phyloP scores from a whole-genome alignment of 768 basidiomycete species.

The Suillus subluteus region DNA sequence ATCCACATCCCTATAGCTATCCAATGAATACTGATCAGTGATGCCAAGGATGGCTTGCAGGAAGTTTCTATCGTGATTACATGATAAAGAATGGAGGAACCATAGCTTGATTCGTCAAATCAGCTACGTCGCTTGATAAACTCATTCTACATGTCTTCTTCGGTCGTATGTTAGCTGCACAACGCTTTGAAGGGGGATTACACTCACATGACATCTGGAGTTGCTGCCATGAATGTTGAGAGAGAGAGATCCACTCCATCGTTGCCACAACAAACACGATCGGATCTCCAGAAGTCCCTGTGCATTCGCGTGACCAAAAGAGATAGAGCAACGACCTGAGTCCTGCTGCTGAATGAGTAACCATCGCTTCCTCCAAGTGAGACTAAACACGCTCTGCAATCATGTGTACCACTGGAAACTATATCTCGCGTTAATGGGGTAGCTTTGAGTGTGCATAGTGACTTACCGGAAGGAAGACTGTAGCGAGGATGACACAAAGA shows the following conservation, averaged over 20 bases:
- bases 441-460: not conserved
- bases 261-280: not conserved
- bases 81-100: not conserved
- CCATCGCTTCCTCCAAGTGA: not conserved
- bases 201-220: not conserved
- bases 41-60: not conserved
- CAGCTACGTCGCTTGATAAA: not conserved
- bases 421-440: not conserved
- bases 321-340: not conserved
- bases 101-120: not conserved
- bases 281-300: not conserved
- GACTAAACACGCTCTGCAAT: not conserved
- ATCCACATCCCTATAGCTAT: conserved; percentile 15
- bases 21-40: conserved; percentile 25
- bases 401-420: not conserved
- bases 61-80: not conserved
- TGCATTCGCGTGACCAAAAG: not conserved
- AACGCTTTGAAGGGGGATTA: not conserved
- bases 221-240: not conserved
- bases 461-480: not conserved
- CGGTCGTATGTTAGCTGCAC: not conserved
- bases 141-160: not conserved
- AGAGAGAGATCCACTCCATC: not conserved
- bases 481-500: not conserved
- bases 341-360: not conserved